Evolutionary conservation across 2,329 filamentous ascomycete species (phyloP).

Genomic region (Didymella exigua): DNA sequence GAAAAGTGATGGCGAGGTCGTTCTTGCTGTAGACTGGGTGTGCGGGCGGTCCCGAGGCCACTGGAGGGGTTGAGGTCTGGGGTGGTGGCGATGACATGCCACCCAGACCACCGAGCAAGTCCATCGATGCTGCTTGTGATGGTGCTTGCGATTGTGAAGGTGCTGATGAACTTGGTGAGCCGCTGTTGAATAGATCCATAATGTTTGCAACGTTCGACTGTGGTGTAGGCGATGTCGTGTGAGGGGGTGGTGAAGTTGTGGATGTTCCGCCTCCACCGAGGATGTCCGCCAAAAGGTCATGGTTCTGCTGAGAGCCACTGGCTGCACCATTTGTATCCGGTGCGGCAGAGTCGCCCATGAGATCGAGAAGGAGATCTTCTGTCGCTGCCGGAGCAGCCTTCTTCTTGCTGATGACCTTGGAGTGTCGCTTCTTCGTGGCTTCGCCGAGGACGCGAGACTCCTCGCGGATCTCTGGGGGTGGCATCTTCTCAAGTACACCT

Average conservation of each 20-base stretch:
- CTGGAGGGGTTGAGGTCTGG: slow-evolving; percentile 49
- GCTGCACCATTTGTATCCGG: slow-evolving; percentile 58
- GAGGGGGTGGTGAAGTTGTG: slow-evolving; percentile 54
- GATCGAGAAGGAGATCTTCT: slow-evolving; percentile 86
- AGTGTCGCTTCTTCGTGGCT: slow-evolving; percentile 60
- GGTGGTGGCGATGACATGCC: slow-evolving; percentile 56
- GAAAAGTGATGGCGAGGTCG: slow-evolving; percentile 78
- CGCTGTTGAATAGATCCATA: slow-evolving; percentile 81
- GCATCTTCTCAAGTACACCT: slow-evolving; percentile 97
- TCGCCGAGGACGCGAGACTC: slow-evolving; percentile 89
- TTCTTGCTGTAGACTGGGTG: slow-evolving; percentile 86
- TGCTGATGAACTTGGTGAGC: slow-evolving; percentile 49
- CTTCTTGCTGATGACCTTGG: slow-evolving; percentile 66
- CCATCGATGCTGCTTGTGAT: slow-evolving; percentile 43
- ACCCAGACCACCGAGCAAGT: slow-evolving; percentile 53
- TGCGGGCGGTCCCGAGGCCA: slow-evolving; percentile 52
- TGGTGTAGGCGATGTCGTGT: slow-evolving; percentile 44
- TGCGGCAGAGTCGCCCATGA: slow-evolving; percentile 83
- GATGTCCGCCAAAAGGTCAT: slow-evolving; percentile 89
- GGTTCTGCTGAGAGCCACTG: slow-evolving; percentile 69
- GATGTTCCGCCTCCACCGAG: slow-evolving; percentile 70
- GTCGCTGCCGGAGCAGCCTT: slow-evolving; percentile 81
- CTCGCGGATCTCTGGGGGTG: slow-evolving; percentile 93
- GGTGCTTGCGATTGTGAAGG: slow-evolving; percentile 48
- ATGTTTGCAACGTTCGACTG: slow-evolving; percentile 64